These are phyloP conservation scores for Pythium sukuiense DNA, from an alignment of 352 stramenopile species.

Conservation along the genomic window DNA sequence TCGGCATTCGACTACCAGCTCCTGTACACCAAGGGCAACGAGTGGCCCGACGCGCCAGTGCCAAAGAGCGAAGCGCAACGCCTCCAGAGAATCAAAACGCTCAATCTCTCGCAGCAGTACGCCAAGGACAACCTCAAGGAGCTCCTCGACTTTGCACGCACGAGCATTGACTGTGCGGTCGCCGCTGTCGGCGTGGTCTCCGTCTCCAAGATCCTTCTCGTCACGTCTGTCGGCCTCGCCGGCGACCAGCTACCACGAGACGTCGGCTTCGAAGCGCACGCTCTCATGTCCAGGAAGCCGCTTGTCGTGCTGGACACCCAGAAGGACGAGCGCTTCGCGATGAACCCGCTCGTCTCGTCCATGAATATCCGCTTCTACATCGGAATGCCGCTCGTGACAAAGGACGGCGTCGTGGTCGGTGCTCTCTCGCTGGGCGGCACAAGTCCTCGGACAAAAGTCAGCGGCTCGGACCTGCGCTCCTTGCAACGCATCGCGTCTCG, in stretches of 20 bases:
- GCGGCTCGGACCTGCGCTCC: constrained; percentile 62
- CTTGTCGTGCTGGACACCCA: constrained; percentile 74
- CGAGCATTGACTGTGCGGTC: constrained; percentile 68
- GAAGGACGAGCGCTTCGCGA: constrained; percentile 73
- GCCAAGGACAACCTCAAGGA: constrained; percentile 72
- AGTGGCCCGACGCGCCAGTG: constrained; percentile 73
- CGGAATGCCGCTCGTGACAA: constrained; percentile 64
- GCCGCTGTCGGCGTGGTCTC: constrained; percentile 71
- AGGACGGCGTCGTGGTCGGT: constrained; percentile 71
- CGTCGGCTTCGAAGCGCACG: constrained; percentile 69
- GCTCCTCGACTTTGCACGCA: constrained; percentile 68
- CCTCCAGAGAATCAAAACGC: constrained; percentile 52
- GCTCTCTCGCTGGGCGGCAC: constrained; percentile 73
- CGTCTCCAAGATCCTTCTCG: constrained; percentile 69
- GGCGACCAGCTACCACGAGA: constrained; percentile 80
- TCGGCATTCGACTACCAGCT: constrained; percentile 66
- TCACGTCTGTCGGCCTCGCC: constrained; percentile 70
- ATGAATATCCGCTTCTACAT: constrained; percentile 83
- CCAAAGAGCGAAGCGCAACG: constrained; percentile 54
- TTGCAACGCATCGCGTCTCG: constrained; percentile 65
- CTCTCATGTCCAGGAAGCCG: constrained; percentile 73
- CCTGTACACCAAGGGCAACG: constrained; percentile 68
- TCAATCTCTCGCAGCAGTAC: constrained; percentile 81
- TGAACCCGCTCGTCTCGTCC: constrained; percentile 71
- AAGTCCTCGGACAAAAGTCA: constrained; percentile 59